A percentile compares a stretch with the other conserved stretches of the same genome.
Conservation (phyloP, 1,284 basidiomycete species). For the Athelia sp. region DNA sequence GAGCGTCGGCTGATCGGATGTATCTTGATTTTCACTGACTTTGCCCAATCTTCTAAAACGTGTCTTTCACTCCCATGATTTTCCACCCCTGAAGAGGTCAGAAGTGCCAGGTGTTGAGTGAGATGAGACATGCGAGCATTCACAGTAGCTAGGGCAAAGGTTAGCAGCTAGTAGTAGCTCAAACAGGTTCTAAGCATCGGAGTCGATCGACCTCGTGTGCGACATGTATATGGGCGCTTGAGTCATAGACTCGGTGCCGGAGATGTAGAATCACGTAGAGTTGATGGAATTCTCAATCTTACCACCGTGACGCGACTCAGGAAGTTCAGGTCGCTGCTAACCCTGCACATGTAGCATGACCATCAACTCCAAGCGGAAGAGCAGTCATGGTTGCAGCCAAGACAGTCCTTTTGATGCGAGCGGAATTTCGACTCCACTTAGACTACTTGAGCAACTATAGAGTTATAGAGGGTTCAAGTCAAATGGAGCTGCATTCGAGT, state of each 20-base stretch:
- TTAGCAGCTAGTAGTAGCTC: not conserved
- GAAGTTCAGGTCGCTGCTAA: too few relatives aligned
- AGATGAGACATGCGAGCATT: constrained; percentile 15
- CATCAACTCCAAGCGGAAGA: too few relatives aligned
- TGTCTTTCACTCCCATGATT: constrained; percentile 24
- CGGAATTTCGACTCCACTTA: not conserved
- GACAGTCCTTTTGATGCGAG: not conserved
- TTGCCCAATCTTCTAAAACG: constrained; percentile 30
- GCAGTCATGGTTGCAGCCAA: not conserved
- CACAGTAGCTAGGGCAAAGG: too few relatives aligned
- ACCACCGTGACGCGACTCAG: too few relatives aligned
- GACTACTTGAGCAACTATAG: not conserved
- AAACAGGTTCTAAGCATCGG: not conserved
- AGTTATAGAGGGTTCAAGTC: not conserved
- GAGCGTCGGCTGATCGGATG: constrained; percentile 9
- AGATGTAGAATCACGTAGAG: not conserved
- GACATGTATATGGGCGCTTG: not conserved
- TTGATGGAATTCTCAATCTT: too few relatives aligned
- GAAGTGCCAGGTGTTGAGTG: constrained; percentile 22
- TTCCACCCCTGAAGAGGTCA: constrained; percentile 22
- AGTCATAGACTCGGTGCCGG: not conserved
- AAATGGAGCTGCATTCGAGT: not conserved
- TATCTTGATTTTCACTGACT: constrained; percentile 15
- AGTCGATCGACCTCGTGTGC: not conserved
- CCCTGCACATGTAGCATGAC: too few relatives aligned